phyloP scores from a whole-genome alignment of 257 asterid species.

The Fraxinus americana region DNA sequence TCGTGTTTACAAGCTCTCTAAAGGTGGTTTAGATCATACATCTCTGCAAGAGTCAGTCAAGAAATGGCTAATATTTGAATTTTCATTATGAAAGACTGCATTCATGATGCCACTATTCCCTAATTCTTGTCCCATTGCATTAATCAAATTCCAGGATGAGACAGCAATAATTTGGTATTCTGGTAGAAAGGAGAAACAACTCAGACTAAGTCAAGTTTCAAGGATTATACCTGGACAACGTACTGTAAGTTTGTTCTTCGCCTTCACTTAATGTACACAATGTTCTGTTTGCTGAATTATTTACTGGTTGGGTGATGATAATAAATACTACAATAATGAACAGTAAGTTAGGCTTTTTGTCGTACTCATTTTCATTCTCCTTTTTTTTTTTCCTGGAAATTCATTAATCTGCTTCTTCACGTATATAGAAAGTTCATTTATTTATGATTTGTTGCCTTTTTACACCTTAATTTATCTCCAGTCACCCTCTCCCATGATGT shows the following conservation, averaged over 20 bases:
- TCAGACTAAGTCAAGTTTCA: constrained; percentile 60
- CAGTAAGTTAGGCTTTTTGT: neutral
- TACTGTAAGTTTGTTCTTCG: constrained; percentile 54
- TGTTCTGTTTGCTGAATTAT: neutral
- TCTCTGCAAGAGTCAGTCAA: neutral
- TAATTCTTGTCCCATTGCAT: constrained; percentile 4
- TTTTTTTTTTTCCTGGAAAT: neutral
- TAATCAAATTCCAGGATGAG: constrained; percentile 58
- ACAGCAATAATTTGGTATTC: constrained; percentile 58
- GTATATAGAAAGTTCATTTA: neutral
- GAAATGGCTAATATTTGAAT: neutral
- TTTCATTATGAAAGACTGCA: neutral
- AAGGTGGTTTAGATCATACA: neutral
- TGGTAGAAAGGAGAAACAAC: constrained; percentile 65
- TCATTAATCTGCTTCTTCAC: neutral
- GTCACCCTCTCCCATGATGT: neutral
- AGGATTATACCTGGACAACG: constrained; percentile 80
- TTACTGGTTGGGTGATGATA: neutral
- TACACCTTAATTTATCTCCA: neutral
- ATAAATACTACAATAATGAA: neutral
- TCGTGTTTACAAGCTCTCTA: neutral
- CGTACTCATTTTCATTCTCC: neutral
- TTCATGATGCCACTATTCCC: constrained; percentile 17
- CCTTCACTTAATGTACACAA: neutral
- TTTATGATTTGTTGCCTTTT: neutral